Percentiles rank a stretch among this genome's conserved stretches.
Evolutionary conservation across 2,329 filamentous ascomycete species (phyloP).

Genomic region (Clarireedia homoeocarpa): DNA sequence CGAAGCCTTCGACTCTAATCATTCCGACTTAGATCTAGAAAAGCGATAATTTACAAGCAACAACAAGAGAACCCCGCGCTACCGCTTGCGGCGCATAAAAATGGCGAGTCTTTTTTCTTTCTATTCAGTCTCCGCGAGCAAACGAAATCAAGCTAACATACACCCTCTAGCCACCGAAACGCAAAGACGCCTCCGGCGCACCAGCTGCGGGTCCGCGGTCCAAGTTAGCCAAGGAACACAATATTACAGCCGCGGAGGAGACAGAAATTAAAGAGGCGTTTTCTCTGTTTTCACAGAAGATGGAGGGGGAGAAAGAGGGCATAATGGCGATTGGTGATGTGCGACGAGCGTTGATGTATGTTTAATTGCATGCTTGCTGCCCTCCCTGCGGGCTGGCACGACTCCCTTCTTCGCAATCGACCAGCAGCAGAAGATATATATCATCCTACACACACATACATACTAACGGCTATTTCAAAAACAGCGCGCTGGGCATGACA

Average conservation of each 20-base stretch:
- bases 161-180: conserved; percentile 24
- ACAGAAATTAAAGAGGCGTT: conserved; percentile 88
- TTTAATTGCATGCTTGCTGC: background rate
- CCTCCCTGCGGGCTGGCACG: background rate
- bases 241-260: conserved; percentile 77
- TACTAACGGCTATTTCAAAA: background rate
- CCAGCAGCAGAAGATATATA: background rate
- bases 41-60: too few relatives aligned
- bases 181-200: conserved; percentile 19
- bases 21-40: too few relatives aligned
- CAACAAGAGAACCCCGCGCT: too few relatives aligned
- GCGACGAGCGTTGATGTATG: conserved; percentile 63
- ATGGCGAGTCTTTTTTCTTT: background rate
- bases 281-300: conserved; percentile 66
- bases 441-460: background rate
- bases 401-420: background rate
- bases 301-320: conserved; percentile 64
- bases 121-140: background rate
- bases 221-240: conserved; percentile 87
- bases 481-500: conserved; percentile 72
- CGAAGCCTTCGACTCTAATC: too few relatives aligned
- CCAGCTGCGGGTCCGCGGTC: conserved; percentile 47
- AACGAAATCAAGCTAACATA: background rate
- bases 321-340: conserved; percentile 38
- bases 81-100: background rate